Base-by-base conservation (phyloP, 2,329 filamentous ascomycete species). In the Coleophoma cylindrospora region DNA sequence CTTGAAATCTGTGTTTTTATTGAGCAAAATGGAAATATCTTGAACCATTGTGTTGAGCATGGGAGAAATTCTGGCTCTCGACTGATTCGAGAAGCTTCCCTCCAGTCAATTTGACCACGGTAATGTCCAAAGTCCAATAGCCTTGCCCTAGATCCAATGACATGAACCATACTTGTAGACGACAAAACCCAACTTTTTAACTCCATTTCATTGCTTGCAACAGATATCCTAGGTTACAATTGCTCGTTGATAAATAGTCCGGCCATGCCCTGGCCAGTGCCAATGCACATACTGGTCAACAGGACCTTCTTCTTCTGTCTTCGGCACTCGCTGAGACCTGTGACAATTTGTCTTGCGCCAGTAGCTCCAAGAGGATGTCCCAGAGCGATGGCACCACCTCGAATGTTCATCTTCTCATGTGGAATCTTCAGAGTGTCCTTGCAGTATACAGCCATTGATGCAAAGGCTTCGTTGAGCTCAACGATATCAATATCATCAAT, bases 401-500 rank as follows among this genome's bases (percentile, higher is more conserved):
- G 77, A 22, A 85, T 79, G 73, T 94, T 94, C 78, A 94, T 80
- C 81, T 91, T 92, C 62, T 77, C 69, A 69, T 79, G 80, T 65
- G 88, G 84, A 46, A 92, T 73, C 57, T 81, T 81, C 46, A 94
- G 77, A 57, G 74, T 81, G 62, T 90, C 78, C 49, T 87, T 73
- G 72, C 91, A 96, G 80, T 96, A 97, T 32, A 96, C 91, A 1
- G 90, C 91, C 94, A 97, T 97, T 47, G 88, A 94, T 19, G 91
- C 92, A 64, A 99, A 99, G 1, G 94, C 94, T 79, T 99, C 94
- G 75, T 99, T 99, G 66, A 99, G 73, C 79, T 97, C 94, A 60
- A 92, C 77, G 34, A 97, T 79, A 65, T 99, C 94, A 54, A 94
- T 81, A 61, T 97, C 94, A 52, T 86, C 80, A 48, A 95, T 74